Conservation (phyloP, 2,329 filamentous ascomycete genomes). For the Sclerotinia subarctica region DNA sequence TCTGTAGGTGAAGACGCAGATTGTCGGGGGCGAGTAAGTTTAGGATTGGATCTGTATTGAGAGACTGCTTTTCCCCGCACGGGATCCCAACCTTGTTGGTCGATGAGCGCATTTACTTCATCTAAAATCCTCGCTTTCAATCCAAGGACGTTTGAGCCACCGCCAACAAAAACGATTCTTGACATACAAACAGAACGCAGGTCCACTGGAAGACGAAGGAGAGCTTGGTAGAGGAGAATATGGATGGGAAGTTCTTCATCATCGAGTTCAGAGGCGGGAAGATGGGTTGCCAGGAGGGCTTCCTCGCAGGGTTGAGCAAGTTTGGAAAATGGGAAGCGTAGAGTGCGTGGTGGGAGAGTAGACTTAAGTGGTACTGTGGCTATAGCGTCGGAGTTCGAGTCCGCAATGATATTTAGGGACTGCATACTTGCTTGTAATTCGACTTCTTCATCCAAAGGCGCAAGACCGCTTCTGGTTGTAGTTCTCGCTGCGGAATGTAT, state of each 20-base stretch:
- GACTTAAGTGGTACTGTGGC: constrained; percentile 46
- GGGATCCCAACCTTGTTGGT: constrained; percentile 71
- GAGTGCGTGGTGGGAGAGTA: constrained; percentile 48
- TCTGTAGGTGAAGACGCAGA: not conserved
- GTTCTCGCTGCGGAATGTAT: constrained; percentile 23
- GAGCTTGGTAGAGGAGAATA: constrained; percentile 68
- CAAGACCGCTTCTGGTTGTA: constrained; percentile 39
- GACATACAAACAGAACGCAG: constrained; percentile 83
- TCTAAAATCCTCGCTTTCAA: constrained; percentile 73
- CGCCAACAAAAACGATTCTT: constrained; percentile 81
- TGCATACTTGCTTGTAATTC: constrained; percentile 42
- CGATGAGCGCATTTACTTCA: constrained; percentile 67
- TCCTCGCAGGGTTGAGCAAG: constrained; percentile 73
- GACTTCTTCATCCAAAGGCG: constrained; percentile 57
- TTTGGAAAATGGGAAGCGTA: constrained; percentile 65
- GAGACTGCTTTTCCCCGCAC: constrained; percentile 43
- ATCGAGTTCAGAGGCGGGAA: constrained; percentile 61
- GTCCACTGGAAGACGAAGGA: constrained; percentile 76
- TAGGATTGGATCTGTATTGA: constrained; percentile 12
- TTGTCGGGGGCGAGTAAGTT: not conserved
- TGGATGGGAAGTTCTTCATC: constrained; percentile 83
- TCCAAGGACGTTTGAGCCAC: constrained; percentile 74
- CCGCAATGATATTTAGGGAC: constrained; percentile 28
- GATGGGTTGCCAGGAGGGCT: constrained; percentile 65
- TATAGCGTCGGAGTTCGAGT: constrained; percentile 25